phyloP scores from a whole-genome alignment of 2,329 filamentous ascomycete genomes.

The Aspergillus sp. region DNA sequence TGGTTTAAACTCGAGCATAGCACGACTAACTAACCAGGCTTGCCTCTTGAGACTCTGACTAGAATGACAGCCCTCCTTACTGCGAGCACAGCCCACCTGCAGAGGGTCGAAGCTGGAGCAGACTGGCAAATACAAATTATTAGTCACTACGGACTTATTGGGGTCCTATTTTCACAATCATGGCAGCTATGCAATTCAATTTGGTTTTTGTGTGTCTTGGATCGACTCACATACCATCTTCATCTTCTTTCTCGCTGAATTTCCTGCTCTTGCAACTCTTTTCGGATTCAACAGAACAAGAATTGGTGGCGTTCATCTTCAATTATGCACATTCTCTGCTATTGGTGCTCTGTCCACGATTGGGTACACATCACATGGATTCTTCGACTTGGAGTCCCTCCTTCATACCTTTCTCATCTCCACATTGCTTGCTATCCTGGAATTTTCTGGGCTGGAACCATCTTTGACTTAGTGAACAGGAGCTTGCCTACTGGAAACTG shows the following conservation, averaged over 20 bases:
- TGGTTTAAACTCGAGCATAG: not conserved
- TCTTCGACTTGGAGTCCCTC: not conserved
- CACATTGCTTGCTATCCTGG: conserved; percentile 2
- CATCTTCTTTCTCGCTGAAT: not conserved
- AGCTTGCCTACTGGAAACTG: not conserved
- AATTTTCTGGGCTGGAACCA: conserved; percentile 9
- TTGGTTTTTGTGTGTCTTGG: not conserved
- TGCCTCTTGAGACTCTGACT: not conserved
- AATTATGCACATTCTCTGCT: not conserved
- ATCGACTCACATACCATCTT: not conserved
- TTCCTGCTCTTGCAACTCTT: not conserved
- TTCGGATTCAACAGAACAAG: not conserved
- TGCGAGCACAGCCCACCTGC: not conserved
- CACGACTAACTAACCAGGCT: not conserved
- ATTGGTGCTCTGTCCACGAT: not conserved
- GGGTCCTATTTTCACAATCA: not conserved
- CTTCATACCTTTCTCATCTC: not conserved
- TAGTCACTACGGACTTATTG: not conserved
- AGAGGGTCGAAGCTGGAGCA: not conserved
- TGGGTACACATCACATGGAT: not conserved
- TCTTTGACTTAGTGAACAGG: not conserved
- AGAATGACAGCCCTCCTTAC: not conserved
- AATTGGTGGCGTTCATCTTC: not conserved
- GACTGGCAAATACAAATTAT: not conserved
- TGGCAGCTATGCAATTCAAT: not conserved